Evolutionary conservation across 1,139 yeast genomes (phyloP).

Genomic region (Debaryomyces psychrophilus): DNA sequence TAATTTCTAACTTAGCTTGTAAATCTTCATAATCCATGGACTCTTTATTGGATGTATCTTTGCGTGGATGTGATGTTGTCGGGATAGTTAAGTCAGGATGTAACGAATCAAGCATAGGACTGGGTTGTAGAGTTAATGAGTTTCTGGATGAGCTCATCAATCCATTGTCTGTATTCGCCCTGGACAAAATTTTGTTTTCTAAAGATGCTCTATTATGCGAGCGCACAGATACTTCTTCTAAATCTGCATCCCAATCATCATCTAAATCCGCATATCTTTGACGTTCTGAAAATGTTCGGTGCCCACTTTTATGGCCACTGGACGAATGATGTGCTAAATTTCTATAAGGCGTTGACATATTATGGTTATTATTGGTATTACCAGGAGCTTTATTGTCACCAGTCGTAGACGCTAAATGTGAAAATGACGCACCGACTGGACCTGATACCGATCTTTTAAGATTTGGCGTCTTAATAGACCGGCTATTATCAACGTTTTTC

Average conservation of each 20-base stretch:
- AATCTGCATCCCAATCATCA: conserved; percentile 91
- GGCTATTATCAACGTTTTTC: conserved; percentile 9
- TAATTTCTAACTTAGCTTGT: conserved; percentile 49
- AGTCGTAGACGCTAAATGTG: conserved; percentile 19
- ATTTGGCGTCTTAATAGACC: conserved; percentile 12
- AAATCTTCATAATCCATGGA: conserved; percentile 33
- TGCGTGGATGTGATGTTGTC: conserved; percentile 6
- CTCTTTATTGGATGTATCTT: conserved; percentile 19
- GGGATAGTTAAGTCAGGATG: conserved; percentile 42
- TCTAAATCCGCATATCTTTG: conserved; percentile 63
- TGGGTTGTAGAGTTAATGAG: conserved; percentile 26
- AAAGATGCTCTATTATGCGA: conserved; percentile 8
- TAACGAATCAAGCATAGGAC: conserved; percentile 41
- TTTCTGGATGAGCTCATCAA: conserved; percentile 13
- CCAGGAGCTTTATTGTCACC: conserved; percentile 3
- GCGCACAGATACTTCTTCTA: conserved; percentile 49
- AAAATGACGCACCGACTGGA: conserved; percentile 20
- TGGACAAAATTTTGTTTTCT: conserved; percentile 12
- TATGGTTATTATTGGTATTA: background rate
- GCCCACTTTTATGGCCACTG: conserved; percentile 3
- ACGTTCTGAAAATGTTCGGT: conserved; percentile 16
- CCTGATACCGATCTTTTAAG: conserved; percentile 21
- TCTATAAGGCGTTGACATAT: conserved; percentile 7
- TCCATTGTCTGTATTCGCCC: conserved; percentile 13
- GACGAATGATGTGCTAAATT: background rate